Evolutionary conservation across 2,329 filamentous ascomycete species (phyloP).

Genomic region (Parascedosporium putredinis): DNA sequence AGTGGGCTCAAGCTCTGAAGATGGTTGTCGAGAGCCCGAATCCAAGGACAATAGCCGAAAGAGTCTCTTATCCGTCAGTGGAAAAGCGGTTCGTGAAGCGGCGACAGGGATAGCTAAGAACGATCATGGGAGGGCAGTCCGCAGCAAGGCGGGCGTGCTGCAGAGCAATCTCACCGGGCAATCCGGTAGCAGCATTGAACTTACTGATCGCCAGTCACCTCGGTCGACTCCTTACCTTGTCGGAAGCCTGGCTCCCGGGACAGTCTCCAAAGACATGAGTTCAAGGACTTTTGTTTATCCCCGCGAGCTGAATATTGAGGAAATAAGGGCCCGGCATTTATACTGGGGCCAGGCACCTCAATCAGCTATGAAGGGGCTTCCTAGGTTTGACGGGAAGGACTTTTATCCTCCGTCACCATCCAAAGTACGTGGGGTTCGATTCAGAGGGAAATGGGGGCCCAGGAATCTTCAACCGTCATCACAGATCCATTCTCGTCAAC

Average conservation of each 20-base stretch:
- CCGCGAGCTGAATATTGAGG: slow-evolving; percentile 47
- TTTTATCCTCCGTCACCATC: slow-evolving; percentile 49
- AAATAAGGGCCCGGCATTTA: slow-evolving; percentile 46
- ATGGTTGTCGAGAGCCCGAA: not conserved
- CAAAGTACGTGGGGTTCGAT: slow-evolving; percentile 21
- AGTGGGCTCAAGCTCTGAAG: not conserved
- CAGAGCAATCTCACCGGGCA: not conserved
- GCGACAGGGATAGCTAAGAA: not conserved
- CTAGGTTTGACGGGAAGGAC: slow-evolving; percentile 55
- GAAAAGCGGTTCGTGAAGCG: not conserved
- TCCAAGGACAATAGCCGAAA: not conserved
- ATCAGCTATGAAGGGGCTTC: slow-evolving; percentile 39
- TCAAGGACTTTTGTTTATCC: slow-evolving; percentile 42
- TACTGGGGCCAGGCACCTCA: slow-evolving; percentile 50
- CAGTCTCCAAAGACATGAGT: slow-evolving; percentile 28
- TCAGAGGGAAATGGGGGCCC: slow-evolving; percentile 6
- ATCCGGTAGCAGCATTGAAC: not conserved
- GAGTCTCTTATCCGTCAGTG: not conserved
- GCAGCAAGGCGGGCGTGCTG: not conserved
- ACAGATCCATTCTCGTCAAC: slow-evolving; percentile 6
- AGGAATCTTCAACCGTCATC: slow-evolving; percentile 6
- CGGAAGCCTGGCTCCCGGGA: slow-evolving; percentile 36
- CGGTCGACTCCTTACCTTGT: slow-evolving; percentile 40
- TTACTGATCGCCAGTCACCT: slow-evolving; percentile 5
- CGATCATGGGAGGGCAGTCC: slow-evolving; percentile 7